Conservation (phyloP, 495 filamentous ascomycete species). For the Cladorrhinum samala region DNA sequence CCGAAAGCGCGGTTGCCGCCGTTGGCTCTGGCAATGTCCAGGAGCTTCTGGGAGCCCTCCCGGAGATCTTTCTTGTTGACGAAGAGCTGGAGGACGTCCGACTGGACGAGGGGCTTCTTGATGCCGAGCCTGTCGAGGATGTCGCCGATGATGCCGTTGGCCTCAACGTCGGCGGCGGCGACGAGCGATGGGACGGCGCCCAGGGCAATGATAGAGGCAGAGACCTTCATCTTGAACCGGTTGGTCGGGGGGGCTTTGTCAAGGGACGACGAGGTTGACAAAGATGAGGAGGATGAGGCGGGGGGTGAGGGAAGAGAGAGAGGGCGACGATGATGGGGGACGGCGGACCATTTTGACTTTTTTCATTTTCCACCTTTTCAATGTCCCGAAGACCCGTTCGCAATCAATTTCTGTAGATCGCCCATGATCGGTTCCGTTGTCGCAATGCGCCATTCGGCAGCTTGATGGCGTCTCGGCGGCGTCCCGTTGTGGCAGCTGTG, state of each 20-base stretch:
- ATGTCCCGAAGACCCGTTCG: background rate
- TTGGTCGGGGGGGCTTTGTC: background rate
- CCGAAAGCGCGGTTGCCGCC: constrained; percentile 53
- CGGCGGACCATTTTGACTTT: constrained; percentile 1
- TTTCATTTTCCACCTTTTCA: background rate
- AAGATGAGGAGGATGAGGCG: background rate
- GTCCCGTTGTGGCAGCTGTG: constrained; percentile 16
- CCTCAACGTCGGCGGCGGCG: constrained; percentile 1
- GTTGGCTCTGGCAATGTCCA: constrained; percentile 34
- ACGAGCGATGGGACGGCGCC: constrained; percentile 7
- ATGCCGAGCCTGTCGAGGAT: background rate
- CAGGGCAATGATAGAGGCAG: constrained; percentile 5
- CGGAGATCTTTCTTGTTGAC: constrained; percentile 38
- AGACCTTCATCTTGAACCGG: constrained; percentile 12
- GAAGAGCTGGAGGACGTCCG: constrained; percentile 24
- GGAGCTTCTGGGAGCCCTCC: constrained; percentile 39
- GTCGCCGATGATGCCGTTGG: background rate
- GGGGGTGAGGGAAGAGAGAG: background rate
- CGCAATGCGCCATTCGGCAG: background rate
- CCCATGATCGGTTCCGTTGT: background rate
- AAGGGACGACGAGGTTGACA: background rate
- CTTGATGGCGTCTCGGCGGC: background rate
- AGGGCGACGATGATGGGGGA: background rate
- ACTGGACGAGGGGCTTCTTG: constrained; percentile 14
- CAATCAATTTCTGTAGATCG: background rate